Evolutionary conservation across 2,329 filamentous ascomycete genomes (phyloP), one percentile per base, ranked within the genome.

Genomic region (Aaosphaeria pasadenensis): DNA sequence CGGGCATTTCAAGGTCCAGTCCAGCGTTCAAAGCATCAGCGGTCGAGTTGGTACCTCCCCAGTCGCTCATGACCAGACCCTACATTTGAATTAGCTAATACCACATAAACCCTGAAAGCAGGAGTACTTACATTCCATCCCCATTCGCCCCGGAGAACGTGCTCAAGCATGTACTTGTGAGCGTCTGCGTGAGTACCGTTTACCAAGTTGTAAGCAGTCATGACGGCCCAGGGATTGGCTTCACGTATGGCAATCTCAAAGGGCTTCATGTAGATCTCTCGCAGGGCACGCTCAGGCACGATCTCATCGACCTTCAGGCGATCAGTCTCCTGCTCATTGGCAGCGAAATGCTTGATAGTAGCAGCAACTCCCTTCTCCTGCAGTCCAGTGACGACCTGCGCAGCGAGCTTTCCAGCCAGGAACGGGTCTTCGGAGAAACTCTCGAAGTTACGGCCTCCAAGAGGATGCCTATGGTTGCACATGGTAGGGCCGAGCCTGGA

Each of bases 391-490:
- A 83, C 73, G 38, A 79, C 77, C 30, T 78, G 74, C 52, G 87
- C 82, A 4, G 81, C 83, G 47, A 88, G 77, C 61, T 88, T 84
- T 3, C 86, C 87, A 3, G 84, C 77, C 53, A 90, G 74, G 56
- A 80, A 86, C 1, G 81, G 74, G 52, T 90, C 87, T 65, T 90
- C 87, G 24, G 83, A 81, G 60, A 83, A 88, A 1, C 81, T 86
- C 64, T 90, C 87, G 55, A 92, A 94, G 51, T 90, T 90, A 49
- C 89, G 80, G 6, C 89, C 89, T 4, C 88, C 88, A 0, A 94
- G 77, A 0, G 89, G 89, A 47, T 88, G 87, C 11, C 89, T 81
- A 58, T 94, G 89, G 73, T 89, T 85, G 70, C 88, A 91, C 48
- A 90, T 85, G 0, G 88, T 91, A 1, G 87, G 88, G 0, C 85